Conservation (phyloP, 2,329 filamentous ascomycete species). For the Penicillium crustosum region DNA sequence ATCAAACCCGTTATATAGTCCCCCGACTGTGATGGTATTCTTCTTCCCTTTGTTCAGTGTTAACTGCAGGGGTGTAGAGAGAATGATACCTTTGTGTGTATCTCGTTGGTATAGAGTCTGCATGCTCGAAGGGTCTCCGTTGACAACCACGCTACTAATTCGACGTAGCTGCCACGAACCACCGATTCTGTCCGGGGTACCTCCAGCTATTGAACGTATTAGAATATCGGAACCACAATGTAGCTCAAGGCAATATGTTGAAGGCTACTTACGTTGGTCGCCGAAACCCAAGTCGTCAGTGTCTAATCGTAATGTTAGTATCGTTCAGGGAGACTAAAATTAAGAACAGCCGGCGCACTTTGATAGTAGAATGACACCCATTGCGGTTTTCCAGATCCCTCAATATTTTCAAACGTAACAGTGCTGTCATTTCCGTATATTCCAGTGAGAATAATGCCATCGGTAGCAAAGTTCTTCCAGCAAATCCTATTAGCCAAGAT, state of each 20-base stretch:
- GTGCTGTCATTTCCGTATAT: constrained; percentile 58
- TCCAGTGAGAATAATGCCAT: constrained; percentile 51
- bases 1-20: constrained; percentile 57
- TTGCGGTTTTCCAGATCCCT: constrained; percentile 53
- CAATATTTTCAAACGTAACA: constrained; percentile 51
- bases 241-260: background rate
- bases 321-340: background rate
- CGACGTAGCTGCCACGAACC: constrained; percentile 61
- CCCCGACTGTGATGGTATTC: constrained; percentile 59
- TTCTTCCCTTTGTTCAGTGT: constrained; percentile 52
- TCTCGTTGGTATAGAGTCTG: constrained; percentile 56
- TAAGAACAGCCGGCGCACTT: constrained; percentile 25
- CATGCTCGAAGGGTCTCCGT: constrained; percentile 50
- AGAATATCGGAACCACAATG: background rate
- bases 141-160: constrained; percentile 61
- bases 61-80: constrained; percentile 58
- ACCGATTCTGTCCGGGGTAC: constrained; percentile 59
- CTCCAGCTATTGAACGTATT: constrained; percentile 41
- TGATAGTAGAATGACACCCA: constrained; percentile 62
- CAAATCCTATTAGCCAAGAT: background rate
- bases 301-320: constrained; percentile 13
- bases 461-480: constrained; percentile 47
- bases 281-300: constrained; percentile 29
- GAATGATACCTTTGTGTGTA: constrained; percentile 60
- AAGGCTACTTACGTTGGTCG: constrained; percentile 22